Evolutionary conservation across 352 stramenopile species (phyloP), one percentile per base, ranked within the genome.

Genomic region (Phytopythium boreale): DNA sequence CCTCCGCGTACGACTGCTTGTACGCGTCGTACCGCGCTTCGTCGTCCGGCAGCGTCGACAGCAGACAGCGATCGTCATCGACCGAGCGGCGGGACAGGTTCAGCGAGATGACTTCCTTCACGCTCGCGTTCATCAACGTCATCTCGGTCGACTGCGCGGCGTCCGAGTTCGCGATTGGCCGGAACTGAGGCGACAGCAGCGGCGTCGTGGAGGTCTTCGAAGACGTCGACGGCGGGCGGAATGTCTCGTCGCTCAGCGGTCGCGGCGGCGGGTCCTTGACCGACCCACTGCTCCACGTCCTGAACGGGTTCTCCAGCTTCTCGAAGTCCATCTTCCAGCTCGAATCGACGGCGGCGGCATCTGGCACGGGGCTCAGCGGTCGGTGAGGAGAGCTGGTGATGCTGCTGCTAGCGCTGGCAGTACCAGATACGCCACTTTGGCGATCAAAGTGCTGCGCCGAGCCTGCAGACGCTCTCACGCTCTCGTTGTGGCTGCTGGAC

Each of bases 1-100:
- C 61, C 47, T 93, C 85, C 1, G 83, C 87, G 63, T 96, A 94
- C 52, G 83, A 73, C 12, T 81, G 68, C 64, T 94, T 94, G 71
- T 96, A 96, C n/a, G 75, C 53, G 39, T 93, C 85, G 57, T 95
- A 94, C 15, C 81, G 82, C 17, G 74, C 72, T 39, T 87, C 67
- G 41, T 92, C 83, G 22, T 77, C 66, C 9, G 70, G 67, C n/a
- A 77, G 59, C 1, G 67, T 69, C 24, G 84, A 90, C 24, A 93
- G 68, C 46, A 93, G 50, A 41, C 63, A 68, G 24, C 74, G 72
- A 9, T 84, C 79, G 27, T 80, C 66, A 8, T 79, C 77, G 7
- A 58, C 50, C 5, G 72, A 73, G 2, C 66, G 71, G 36, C 76
- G 83, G 49, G 70, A 74, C 34, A 89, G 67, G 46, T 87, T 67